These are phyloP conservation scores for Ogataea nitratoaversa DNA, from an alignment of 805 yeast species.

Conservation along the genomic window DNA sequence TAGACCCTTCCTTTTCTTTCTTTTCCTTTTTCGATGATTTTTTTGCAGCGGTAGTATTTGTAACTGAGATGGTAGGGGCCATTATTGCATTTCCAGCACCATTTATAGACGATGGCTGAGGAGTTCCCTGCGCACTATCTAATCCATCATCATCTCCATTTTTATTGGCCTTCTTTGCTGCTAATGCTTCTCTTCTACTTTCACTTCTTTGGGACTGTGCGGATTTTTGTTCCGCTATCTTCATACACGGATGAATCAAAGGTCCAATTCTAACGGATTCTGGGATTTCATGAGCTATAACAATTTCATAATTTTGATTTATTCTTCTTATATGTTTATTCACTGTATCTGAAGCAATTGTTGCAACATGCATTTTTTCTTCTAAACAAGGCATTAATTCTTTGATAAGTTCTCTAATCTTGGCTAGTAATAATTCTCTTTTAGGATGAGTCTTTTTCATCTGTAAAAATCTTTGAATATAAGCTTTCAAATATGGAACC, in stretches of 20 bases:
- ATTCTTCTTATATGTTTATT: constrained; percentile 65
- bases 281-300: constrained; percentile 76
- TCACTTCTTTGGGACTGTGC: constrained; percentile 79
- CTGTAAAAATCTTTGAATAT: constrained; percentile 46
- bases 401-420: constrained; percentile 43
- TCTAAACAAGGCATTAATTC: constrained; percentile 90
- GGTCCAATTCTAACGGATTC: constrained; percentile 73
- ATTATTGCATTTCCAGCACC: constrained; percentile 5
- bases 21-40: constrained; percentile 9
- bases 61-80: constrained; percentile 3
- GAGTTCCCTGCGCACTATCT: constrained; percentile 20
- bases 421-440: constrained; percentile 33
- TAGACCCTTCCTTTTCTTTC: constrained; percentile 8
- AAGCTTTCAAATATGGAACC: constrained; percentile 58
- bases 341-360: constrained; percentile 79
- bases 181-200: constrained; percentile 86
- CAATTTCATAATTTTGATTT: constrained; percentile 76
- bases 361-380: constrained; percentile 96
- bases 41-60: neutral
- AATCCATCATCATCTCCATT: constrained; percentile 22
- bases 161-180: constrained; percentile 68
- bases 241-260: constrained; percentile 87
- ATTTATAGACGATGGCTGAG: constrained; percentile 10
- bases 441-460: constrained; percentile 35
- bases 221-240: constrained; percentile 51